phyloP scores from a whole-genome alignment of 306 rosid genomes.

The Erythrophleum fordii region DNA sequence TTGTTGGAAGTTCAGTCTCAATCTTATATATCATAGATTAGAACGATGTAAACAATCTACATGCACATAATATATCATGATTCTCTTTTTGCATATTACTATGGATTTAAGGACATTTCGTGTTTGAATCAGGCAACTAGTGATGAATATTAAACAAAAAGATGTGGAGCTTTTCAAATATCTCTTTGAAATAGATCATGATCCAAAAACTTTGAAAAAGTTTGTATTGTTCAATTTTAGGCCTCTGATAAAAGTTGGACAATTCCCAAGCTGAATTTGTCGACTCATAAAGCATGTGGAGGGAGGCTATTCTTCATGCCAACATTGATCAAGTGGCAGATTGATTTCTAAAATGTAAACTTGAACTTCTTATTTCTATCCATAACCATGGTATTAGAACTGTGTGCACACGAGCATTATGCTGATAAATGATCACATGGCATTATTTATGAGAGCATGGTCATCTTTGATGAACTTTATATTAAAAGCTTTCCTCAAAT shows the following conservation, averaged over 20 bases:
- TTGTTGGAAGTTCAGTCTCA: background rate
- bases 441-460: conserved; percentile 2
- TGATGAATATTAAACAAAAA: conserved; percentile 10
- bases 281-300: background rate
- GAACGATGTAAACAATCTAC: background rate
- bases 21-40: background rate
- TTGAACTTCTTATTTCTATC: background rate
- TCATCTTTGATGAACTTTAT: conserved; percentile 22
- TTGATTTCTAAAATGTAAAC: conserved; percentile 20
- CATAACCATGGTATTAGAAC: conserved; percentile 5
- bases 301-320: conserved; percentile 1
- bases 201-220: background rate
- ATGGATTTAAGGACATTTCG: conserved; percentile 7
- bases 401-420: background rate
- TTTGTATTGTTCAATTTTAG: conserved; percentile 9
- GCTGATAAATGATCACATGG: conserved; percentile 7
- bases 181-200: background rate
- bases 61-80: background rate
- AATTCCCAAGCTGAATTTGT: background rate
- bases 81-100: background rate
- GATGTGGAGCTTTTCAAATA: background rate
- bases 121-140: background rate
- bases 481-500: conserved; percentile 2
- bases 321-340: conserved; percentile 18
- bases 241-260: background rate